Evolutionary conservation across 768 basidiomycete species (phyloP), one percentile per base, ranked within the genome.

Genomic region (Mycena venus): DNA sequence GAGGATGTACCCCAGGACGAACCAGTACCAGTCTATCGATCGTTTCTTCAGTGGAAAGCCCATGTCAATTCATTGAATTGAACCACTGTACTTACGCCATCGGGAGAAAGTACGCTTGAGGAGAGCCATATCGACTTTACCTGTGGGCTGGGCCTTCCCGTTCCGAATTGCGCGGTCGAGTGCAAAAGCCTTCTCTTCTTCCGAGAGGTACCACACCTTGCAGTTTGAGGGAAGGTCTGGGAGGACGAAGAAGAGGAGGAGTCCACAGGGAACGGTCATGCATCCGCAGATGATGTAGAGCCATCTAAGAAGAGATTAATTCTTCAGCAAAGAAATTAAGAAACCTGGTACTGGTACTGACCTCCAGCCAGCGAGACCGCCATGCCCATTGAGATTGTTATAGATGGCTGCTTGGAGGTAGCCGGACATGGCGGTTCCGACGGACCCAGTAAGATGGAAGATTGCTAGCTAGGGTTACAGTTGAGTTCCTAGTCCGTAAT

Each of bases 341-440:
- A 12, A 25, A 55, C 6, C 51, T 38, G 10, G n/a, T n/a, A n/a
- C n/a, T n/a, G n/a, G 19, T 64, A 21, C 31, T 15, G 21, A 78
- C 79, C 79, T 73, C 79, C 79, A 80, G 34, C 79, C 79, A 25
- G 78, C 79, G 19, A 80, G 74, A 2, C 78, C 80, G 11, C 59
- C 76, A 10, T 65, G 69, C 6, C 79, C 80, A 67, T 79, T 29
- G 36, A 80, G 76, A 51, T 77, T 79, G 21, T 67, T 74, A 60
- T 80, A 80, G 15, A 79, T 62, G 6, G 78, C 77, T 5, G 78
- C 79, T 70, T 80, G 80, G 51, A 80, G 68, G 68, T 80, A 80
- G 40, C 78, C 80, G 4, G 78, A 71, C 68, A 80, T 79, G 10
- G 79, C 76, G 10, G 77, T 69, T n/a, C 80, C 80, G 23, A 80